Evolutionary conservation across 441 rosid species (phyloP).

Genomic region (Breynia disticha): DNA sequence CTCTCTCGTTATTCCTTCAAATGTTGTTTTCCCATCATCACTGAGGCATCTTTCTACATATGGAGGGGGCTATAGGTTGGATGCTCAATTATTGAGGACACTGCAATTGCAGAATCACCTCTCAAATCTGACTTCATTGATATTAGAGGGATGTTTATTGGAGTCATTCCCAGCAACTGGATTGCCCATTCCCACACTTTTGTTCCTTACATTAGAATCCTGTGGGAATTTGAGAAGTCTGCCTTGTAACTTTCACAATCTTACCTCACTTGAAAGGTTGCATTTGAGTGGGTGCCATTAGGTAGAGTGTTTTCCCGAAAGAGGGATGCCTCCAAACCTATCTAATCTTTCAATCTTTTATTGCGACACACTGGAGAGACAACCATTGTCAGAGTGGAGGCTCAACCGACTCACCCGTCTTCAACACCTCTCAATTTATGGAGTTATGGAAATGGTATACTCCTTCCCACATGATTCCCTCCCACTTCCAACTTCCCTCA

Average conservation of each 20-base stretch:
- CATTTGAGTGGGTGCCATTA: constrained; percentile 16
- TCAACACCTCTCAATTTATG: background rate
- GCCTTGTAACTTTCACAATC: constrained; percentile 16
- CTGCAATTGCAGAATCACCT: background rate
- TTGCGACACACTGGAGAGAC: background rate
- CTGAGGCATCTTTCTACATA: background rate
- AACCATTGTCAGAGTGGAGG: constrained; percentile 1
- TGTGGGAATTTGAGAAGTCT: background rate
- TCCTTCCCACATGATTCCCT: background rate
- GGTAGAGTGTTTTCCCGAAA: constrained; percentile 18
- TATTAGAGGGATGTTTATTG: background rate
- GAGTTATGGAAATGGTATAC: background rate
- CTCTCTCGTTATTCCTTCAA: background rate
- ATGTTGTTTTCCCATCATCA: background rate
- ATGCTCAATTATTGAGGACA: background rate
- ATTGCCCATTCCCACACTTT: background rate
- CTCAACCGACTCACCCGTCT: background rate
- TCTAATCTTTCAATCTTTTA: constrained; percentile 11
- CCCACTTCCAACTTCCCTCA: constrained; percentile 2
- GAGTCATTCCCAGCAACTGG: background rate
- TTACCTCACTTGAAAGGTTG: constrained; percentile 21
- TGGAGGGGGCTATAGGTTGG: background rate
- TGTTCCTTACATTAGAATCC: background rate
- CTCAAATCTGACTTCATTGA: no score
- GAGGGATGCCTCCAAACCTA: constrained; percentile 18